Base-by-base conservation (phyloP, 2,329 filamentous ascomycete genomes). In the Lasiodiplodia hormozganensis region DNA sequence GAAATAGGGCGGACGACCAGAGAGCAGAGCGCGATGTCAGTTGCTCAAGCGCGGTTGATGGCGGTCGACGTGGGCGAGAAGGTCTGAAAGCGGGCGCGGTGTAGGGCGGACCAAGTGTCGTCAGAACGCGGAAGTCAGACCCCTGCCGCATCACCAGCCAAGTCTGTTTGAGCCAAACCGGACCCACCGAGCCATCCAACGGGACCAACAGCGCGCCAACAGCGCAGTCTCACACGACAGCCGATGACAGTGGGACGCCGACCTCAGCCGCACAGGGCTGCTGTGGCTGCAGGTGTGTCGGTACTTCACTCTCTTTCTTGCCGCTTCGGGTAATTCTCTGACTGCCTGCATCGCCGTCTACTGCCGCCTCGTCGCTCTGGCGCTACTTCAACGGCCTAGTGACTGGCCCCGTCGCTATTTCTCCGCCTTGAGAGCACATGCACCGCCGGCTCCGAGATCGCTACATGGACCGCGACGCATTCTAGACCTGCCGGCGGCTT, bases 341-440 rank as follows among this genome's bases (percentile, higher is more conserved):
- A 21, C 57, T 38, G 36, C 56, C 57, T 62, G 57, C 57, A 16
- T 38, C 18, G 25, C 54, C 54, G 38, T 62, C 57, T 28, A n/a
- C 34, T 18, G 56, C 56, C 36, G 36, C 18, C 23, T 7, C 57
- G 25, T 25, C 18, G 12, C 56, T 18, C 3, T n/a, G 7, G 16
- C 7, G 31, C n/a, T 2, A 21, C 31, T 34, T 2, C 51, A 4
- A 36, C 2, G 34, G 16, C 36, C 2, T 3, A 4, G 57, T 36
- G 23, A 23, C 10, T 43, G 21, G 34, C 38, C 5, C 57, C 14
- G 31, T 40, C 12, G 14, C 40, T 52, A 38, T 62, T 62, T 62
- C 28, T 62, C 60, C 60, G 60, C 23, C 14, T 16, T 4, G 16
- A 18, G 52, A 18, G 16, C 52, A 18, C 2, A 40, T 7, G 12